Conservation (phyloP, 129 eudicot genomes). For the Flaveria sonorensis region DNA sequence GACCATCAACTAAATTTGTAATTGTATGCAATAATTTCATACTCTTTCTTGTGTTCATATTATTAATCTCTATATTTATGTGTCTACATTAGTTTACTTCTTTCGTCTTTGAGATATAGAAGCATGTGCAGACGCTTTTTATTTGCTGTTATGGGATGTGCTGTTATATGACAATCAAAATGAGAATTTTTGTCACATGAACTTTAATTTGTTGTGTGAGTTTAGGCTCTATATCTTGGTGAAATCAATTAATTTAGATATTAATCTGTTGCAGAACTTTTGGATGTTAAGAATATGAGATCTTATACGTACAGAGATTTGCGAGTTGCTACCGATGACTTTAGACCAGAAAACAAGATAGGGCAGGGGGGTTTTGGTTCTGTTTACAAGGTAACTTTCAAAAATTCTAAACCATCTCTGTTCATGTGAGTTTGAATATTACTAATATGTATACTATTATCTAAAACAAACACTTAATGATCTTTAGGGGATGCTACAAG, state of each 20-base stretch:
- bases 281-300: slow-evolving; percentile 48
- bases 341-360: slow-evolving; percentile 57
- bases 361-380: slow-evolving; percentile 95
- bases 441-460: slow-evolving; percentile 18
- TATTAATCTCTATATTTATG: background rate
- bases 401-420: background rate
- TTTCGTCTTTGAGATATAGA: background rate
- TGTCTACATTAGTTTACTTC: background rate
- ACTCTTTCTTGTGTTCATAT: background rate
- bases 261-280: slow-evolving; percentile 55
- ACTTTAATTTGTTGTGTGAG: background rate
- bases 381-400: slow-evolving; percentile 70
- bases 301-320: slow-evolving; percentile 61
- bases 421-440: slow-evolving; percentile 12
- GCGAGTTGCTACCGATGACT: slow-evolving; percentile 65
- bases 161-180: background rate
- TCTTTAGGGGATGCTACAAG: slow-evolving; percentile 68
- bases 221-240: background rate
- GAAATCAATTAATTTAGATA: slow-evolving; percentile 23
- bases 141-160: background rate
- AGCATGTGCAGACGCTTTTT: background rate
- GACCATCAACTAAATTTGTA: slow-evolving; percentile 1
- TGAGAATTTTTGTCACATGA: background rate
- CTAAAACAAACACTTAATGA: slow-evolving; percentile 2
- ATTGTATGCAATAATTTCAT: background rate